These are phyloP conservation scores for Aspergillus wentii DNA, from an alignment of 495 filamentous ascomycete genomes.

Conservation along the genomic window DNA sequence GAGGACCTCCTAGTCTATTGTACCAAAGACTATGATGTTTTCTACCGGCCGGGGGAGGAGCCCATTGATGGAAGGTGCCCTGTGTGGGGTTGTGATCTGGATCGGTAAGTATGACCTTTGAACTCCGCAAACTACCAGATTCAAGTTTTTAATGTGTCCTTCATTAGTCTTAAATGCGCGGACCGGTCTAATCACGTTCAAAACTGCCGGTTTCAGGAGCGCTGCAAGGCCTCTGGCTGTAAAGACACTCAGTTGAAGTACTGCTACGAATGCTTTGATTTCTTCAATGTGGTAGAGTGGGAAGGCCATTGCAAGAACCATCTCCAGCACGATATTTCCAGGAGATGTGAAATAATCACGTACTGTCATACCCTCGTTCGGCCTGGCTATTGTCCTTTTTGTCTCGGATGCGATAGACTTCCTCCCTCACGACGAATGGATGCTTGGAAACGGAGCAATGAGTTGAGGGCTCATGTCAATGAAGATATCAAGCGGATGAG, in stretches of 20 bases:
- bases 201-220: constrained; percentile 2
- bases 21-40: constrained; percentile 6
- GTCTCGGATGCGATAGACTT: constrained; percentile 1
- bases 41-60: constrained; percentile 5
- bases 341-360: constrained; percentile 5
- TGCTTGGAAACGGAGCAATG: constrained; percentile 4
- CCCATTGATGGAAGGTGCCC: constrained; percentile 2
- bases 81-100: not conserved
- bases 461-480: not conserved
- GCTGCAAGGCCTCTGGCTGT: constrained; percentile 1
- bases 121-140: constrained; percentile 1
- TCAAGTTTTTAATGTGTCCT: constrained; percentile 1
- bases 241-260: constrained; percentile 2
- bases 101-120: not conserved
- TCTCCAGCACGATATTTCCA: constrained; percentile 4
- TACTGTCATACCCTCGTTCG: constrained; percentile 8
- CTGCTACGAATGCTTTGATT: constrained; percentile 5
- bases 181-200: constrained; percentile 3
- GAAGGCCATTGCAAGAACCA: constrained; percentile 3
- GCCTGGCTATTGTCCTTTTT: constrained; percentile 5
- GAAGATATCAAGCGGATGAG: constrained; percentile 1
- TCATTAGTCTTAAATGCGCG: not conserved
- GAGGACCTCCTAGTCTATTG: constrained; percentile 3
- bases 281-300: not conserved
- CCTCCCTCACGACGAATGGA: not conserved